Evolutionary conservation across 2,329 filamentous ascomycete genomes (phyloP).

Genomic region (Ceratocystis harringtonii): DNA sequence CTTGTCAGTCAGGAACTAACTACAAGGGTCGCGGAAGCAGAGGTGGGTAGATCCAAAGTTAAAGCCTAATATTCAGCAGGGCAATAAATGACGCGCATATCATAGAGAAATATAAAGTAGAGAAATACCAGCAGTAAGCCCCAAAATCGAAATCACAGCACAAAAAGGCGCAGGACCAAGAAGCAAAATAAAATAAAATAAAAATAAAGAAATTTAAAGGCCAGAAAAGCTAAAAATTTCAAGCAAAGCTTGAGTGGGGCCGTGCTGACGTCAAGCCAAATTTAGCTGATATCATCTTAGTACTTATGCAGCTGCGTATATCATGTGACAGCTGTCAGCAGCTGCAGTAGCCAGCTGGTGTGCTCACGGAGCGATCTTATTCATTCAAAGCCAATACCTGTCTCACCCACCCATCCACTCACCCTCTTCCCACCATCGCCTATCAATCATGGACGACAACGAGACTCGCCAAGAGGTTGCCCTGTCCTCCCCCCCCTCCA

Average conservation of each 20-base stretch:
- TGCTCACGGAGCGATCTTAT: background rate
- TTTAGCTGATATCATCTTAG: background rate
- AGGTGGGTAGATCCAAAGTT: background rate
- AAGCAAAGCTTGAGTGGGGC: background rate
- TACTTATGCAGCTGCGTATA: background rate
- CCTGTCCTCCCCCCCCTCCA: too few relatives aligned
- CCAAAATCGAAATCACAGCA: background rate
- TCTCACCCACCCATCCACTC: background rate
- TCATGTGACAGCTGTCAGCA: background rate
- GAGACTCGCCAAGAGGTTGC: conserved; percentile 15
- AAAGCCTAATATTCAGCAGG: too few relatives aligned
- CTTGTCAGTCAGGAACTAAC: background rate
- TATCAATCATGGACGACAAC: conserved; percentile 13
- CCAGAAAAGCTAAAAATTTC: conserved; percentile 4
- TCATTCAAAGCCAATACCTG: background rate
- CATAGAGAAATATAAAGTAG: background rate
- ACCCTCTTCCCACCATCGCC: background rate
- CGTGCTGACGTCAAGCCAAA: background rate
- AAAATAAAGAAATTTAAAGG: conserved; percentile 3
- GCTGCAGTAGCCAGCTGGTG: background rate
- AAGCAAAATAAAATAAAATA: background rate
- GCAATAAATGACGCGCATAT: too few relatives aligned
- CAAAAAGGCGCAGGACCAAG: background rate
- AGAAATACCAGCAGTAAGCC: background rate
- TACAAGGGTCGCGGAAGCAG: background rate